phyloP scores from a whole-genome alignment of 164 flowering plant species.

The Berberis vulgaris region DNA sequence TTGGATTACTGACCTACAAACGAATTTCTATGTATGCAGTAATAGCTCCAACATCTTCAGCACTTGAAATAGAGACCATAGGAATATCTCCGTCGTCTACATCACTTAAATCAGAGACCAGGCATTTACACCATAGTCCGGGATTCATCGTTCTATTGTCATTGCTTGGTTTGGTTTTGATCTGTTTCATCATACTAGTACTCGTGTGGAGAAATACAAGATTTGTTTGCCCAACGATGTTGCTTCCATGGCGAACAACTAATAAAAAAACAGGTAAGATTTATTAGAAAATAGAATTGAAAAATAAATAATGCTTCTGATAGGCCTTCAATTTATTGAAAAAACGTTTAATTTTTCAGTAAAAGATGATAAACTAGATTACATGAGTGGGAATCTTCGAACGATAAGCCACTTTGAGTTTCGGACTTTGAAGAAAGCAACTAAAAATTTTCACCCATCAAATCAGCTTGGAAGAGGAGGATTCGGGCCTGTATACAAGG shows the following conservation, averaged over 20 bases:
- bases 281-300: too few species aligned
- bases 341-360: slow-evolving; percentile 11
- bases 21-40: slow-evolving; percentile 8
- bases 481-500: slow-evolving; percentile 70
- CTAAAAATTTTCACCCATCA: slow-evolving; percentile 44
- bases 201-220: slow-evolving; percentile 27
- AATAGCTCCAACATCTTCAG: slow-evolving; percentile 17
- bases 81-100: too few species aligned
- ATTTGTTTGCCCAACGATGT: slow-evolving; percentile 15
- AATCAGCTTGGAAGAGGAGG: slow-evolving; percentile 69
- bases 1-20: too few species aligned
- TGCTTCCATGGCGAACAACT: slow-evolving; percentile 6
- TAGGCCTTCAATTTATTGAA: neutral
- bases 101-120: neutral
- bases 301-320: neutral
- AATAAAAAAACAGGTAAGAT: slow-evolving; percentile 16
- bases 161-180: slow-evolving; percentile 23
- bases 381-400: slow-evolving; percentile 47
- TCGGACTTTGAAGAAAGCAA: slow-evolving; percentile 51
- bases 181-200: slow-evolving; percentile 29
- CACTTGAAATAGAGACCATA: too few species aligned
- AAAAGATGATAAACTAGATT: slow-evolving; percentile 14
- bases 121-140: slow-evolving; percentile 1
- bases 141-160: slow-evolving; percentile 40
- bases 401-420: slow-evolving; percentile 45